phyloP scores from a whole-genome alignment of 2,329 filamentous ascomycete genomes.

The Aspergillus fumigatus region DNA sequence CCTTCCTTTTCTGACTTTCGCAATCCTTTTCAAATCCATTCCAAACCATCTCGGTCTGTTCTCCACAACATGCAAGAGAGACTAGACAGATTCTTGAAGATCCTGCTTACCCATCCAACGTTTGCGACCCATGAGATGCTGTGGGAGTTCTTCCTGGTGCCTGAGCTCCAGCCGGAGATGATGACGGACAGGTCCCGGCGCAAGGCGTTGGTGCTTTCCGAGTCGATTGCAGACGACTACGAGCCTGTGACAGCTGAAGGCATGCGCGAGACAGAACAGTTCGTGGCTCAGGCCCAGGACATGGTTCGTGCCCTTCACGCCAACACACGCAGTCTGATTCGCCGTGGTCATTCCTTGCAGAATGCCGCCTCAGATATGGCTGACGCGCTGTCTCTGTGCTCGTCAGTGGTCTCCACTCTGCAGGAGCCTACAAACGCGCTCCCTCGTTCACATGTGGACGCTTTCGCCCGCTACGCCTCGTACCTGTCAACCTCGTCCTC shows the following conservation, averaged over 20 bases:
- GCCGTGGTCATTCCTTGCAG: conserved; percentile 69
- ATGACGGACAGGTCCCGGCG: conserved; percentile 82
- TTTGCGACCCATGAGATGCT: conserved; percentile 95
- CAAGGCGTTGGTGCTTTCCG: conserved; percentile 76
- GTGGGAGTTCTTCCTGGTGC: conserved; percentile 98
- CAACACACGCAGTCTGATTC: conserved; percentile 75
- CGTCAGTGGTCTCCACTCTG: conserved; percentile 49
- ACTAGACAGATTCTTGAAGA: conserved; percentile 82
- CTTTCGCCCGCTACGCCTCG: conserved; percentile 67
- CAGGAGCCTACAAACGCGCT: conserved; percentile 55
- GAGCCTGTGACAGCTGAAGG: conserved; percentile 68
- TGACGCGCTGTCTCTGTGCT: conserved; percentile 39
- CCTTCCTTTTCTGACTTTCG: conserved; percentile 72
- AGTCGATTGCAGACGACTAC: conserved; percentile 85
- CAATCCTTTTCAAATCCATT: conserved; percentile 88
- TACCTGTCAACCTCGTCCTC: conserved; percentile 55
- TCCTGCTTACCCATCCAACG: conserved; percentile 81
- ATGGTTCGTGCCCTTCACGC: conserved; percentile 81
- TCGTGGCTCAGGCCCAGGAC: conserved; percentile 85
- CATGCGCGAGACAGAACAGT: conserved; percentile 83
- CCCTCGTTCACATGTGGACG: conserved; percentile 61
- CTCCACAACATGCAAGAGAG: conserved; percentile 82
- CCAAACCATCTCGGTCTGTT: conserved; percentile 80
- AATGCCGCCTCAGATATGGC: conserved; percentile 53
- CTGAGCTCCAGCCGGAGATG: conserved; percentile 84